phyloP scores from a whole-genome alignment of 352 stramenopile genomes.

The Phytophthora sojae region DNA sequence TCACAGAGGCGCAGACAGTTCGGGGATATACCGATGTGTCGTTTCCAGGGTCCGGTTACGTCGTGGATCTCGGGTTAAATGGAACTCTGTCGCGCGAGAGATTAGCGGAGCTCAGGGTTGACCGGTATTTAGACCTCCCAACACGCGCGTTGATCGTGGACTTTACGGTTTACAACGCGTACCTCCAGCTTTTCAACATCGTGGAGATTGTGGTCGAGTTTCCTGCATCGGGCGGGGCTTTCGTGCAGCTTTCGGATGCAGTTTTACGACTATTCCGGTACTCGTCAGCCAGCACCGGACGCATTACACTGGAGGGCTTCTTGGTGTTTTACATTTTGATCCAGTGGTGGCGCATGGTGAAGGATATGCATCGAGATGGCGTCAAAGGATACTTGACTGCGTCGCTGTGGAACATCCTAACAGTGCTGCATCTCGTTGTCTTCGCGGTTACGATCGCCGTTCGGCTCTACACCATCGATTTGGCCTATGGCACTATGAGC shows the following conservation, averaged over 20 bases:
- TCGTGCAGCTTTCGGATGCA: constrained; percentile 51
- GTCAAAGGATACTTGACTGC: constrained; percentile 38
- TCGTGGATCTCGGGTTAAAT: constrained; percentile 61
- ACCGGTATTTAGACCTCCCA: constrained; percentile 66
- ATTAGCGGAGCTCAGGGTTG: constrained; percentile 43
- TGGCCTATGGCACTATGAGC: constrained; percentile 65
- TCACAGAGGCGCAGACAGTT: constrained; percentile 28
- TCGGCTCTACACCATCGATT: constrained; percentile 61
- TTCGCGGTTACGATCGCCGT: constrained; percentile 61
- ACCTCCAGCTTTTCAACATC: constrained; percentile 70
- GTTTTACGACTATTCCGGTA: constrained; percentile 68
- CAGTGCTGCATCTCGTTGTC: constrained; percentile 46
- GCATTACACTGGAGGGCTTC: constrained; percentile 61
- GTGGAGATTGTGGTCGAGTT: constrained; percentile 73
- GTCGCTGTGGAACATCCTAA: constrained; percentile 53
- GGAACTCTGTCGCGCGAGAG: constrained; percentile 31
- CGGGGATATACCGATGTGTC: constrained; percentile 43
- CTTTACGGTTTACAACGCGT: constrained; percentile 71
- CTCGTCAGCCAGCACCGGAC: constrained; percentile 39
- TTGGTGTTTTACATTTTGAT: constrained; percentile 57
- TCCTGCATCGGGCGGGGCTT: constrained; percentile 61
- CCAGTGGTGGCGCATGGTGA: constrained; percentile 49
- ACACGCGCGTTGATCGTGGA: constrained; percentile 72
- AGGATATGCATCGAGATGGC: constrained; percentile 38
- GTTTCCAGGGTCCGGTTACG: constrained; percentile 67